Evolutionary conservation across 129 eudicot genomes (phyloP).

Genomic region (Centaurea solstitialis): DNA sequence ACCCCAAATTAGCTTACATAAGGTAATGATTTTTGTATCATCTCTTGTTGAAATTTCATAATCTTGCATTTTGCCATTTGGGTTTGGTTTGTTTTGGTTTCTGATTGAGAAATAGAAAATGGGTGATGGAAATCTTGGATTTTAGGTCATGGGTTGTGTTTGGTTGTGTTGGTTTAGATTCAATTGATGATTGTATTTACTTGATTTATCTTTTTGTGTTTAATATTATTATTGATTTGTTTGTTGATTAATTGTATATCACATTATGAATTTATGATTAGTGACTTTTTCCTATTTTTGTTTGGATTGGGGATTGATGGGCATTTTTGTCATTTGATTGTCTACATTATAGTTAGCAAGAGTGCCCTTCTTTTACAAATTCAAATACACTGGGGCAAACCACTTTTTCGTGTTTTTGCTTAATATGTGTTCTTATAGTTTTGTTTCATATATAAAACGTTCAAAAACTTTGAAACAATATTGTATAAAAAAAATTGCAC

Average conservation of each 20-base stretch:
- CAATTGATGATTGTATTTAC: neutral
- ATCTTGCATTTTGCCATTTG: conserved; percentile 24
- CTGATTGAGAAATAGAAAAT: neutral
- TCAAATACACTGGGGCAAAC: no score
- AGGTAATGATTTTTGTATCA: conserved; percentile 22
- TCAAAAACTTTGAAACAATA: no score
- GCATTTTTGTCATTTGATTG: no score
- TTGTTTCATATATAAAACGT: no score
- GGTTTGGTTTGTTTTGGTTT: conserved; percentile 23
- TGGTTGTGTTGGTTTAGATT: conserved; percentile 12
- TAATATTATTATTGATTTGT: neutral
- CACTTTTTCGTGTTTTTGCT: neutral
- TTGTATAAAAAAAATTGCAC: no score
- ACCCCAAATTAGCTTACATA: neutral
- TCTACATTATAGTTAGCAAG: neutral
- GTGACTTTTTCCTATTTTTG: neutral
- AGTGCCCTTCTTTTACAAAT: neutral
- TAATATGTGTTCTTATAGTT: neutral
- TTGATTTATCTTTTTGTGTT: neutral
- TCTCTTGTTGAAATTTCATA: neutral
- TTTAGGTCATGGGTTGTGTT: conserved; percentile 15
- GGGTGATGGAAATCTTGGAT: conserved; percentile 11
- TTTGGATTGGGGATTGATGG: neutral
- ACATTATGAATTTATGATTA: neutral
- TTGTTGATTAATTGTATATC: conserved; percentile 7